Evolutionary conservation across 805 yeast genomes (phyloP).

Genomic region (Saturnispora kantuleensis): DNA sequence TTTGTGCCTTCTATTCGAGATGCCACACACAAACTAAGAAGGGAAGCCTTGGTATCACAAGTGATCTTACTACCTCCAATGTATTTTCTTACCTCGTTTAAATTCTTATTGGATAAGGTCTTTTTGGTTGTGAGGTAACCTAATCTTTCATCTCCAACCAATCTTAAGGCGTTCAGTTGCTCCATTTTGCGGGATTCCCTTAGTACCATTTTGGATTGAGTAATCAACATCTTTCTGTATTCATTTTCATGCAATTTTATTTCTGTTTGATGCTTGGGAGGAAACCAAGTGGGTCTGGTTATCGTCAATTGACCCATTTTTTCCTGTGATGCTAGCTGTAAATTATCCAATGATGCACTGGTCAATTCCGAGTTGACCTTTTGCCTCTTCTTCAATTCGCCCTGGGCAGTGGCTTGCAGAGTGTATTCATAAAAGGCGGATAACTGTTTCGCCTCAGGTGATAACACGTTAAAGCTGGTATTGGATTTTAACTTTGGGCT

Average conservation of each 20-base stretch:
- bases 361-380: constrained; percentile 17
- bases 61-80: constrained; percentile 25
- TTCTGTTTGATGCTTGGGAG: constrained; percentile 51
- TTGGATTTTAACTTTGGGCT: constrained; percentile 11
- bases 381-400: constrained; percentile 29
- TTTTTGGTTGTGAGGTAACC: constrained; percentile 22
- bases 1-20: too few relatives aligned
- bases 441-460: constrained; percentile 31
- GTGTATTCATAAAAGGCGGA: constrained; percentile 34
- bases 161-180: constrained; percentile 23
- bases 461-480: constrained; percentile 18
- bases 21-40: too few relatives aligned
- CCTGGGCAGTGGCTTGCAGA: constrained; percentile 26
- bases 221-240: constrained; percentile 31
- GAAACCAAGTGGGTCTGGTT: constrained; percentile 63
- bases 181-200: constrained; percentile 26
- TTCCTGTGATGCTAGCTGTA: constrained; percentile 49
- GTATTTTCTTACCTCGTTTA: constrained; percentile 26
- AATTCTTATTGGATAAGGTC: constrained; percentile 21
- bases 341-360: constrained; percentile 38
- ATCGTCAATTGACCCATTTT: constrained; percentile 45
- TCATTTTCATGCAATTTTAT: constrained; percentile 47
- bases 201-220: constrained; percentile 24
- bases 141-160: constrained; percentile 28
- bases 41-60: constrained; percentile 12